These are phyloP conservation scores for Exophiala bonariae DNA, from an alignment of 2,329 filamentous ascomycete genomes.

Conservation along the genomic window DNA sequence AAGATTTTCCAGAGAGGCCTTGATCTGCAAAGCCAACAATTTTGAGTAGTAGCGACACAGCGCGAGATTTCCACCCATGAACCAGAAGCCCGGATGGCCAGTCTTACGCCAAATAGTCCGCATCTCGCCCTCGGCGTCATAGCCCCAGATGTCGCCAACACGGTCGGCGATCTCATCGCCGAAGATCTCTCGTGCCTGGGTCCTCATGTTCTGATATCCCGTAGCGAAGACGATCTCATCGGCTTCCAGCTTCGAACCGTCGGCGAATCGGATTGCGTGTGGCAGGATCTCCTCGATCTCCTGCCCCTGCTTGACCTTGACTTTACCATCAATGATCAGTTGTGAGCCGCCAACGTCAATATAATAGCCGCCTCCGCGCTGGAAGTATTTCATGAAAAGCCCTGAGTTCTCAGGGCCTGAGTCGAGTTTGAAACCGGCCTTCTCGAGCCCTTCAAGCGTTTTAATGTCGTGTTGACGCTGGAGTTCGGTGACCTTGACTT, in stretches of 20 bases:
- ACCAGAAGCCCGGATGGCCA: conserved; percentile 67
- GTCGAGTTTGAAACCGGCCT: conserved; percentile 63
- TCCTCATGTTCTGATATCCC: conserved; percentile 68
- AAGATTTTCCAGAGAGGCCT: conserved; percentile 36
- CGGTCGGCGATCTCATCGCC: conserved; percentile 62
- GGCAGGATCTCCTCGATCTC: conserved; percentile 57
- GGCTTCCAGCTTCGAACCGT: conserved; percentile 60
- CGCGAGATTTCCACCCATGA: conserved; percentile 66
- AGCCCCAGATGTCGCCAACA: conserved; percentile 63
- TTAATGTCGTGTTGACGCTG: conserved; percentile 16
- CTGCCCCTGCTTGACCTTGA: conserved; percentile 64
- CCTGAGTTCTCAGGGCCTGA: conserved; percentile 58
- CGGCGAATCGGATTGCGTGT: conserved; percentile 51
- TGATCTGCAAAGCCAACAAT: conserved; percentile 52
- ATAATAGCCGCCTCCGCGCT: conserved; percentile 69
- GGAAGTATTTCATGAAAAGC: conserved; percentile 63
- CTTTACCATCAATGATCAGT: conserved; percentile 63
- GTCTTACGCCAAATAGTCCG: conserved; percentile 61
- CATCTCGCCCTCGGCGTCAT: conserved; percentile 57
- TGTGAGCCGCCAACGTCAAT: conserved; percentile 66
- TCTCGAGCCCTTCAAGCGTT: conserved; percentile 45
- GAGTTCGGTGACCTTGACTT: conserved; percentile 34
- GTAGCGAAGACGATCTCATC: conserved; percentile 64
- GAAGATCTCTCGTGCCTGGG: conserved; percentile 59
- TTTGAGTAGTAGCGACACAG: conserved; percentile 63